Percentiles rank a stretch among this genome's conserved stretches.
These are phyloP conservation scores for Paraurostyla sp. DNA, from an alignment of 73 alveolate genomes.

Conservation along the genomic window DNA sequence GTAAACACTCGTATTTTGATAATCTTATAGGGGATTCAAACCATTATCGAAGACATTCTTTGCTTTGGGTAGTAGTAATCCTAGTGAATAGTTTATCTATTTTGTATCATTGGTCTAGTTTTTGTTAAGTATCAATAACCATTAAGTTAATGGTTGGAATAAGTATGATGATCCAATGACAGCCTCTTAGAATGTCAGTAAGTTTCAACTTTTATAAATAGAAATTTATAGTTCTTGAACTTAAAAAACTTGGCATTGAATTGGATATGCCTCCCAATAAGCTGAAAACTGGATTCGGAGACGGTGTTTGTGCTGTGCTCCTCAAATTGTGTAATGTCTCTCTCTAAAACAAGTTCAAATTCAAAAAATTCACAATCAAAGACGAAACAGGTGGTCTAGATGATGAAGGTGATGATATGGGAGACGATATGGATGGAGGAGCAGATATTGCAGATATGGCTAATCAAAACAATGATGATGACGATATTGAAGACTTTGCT, in stretches of 20 bases:
- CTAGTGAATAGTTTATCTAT: constrained; percentile 77
- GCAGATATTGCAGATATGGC: constrained; percentile 79
- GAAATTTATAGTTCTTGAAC: constrained; percentile 62
- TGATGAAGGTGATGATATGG: constrained; percentile 74
- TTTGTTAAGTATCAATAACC: constrained; percentile 69
- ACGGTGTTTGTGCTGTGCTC: constrained; percentile 75
- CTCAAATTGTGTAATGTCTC: constrained; percentile 62
- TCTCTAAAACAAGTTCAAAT: constrained; percentile 67
- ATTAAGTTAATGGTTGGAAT: constrained; percentile 69
- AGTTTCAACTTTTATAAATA: not conserved
- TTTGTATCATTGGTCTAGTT: constrained; percentile 75
- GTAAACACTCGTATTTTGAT: constrained; percentile 17
- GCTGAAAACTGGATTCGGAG: constrained; percentile 77
- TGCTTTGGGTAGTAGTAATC: constrained; percentile 45
- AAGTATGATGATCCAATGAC: constrained; percentile 83
- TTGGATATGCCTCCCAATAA: constrained; percentile 77
- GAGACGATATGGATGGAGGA: constrained; percentile 75
- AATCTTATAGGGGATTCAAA: constrained; percentile 73
- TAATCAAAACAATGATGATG: constrained; percentile 67
- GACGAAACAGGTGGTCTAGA: constrained; percentile 67
- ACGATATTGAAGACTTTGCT: constrained; percentile 71
- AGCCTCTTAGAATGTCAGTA: constrained; percentile 75
- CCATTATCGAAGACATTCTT: constrained; percentile 75
- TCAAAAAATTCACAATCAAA: constrained; percentile 68
- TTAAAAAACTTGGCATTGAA: constrained; percentile 74